Percentiles rank a stretch among this genome's conserved stretches.
Evolutionary conservation across 495 filamentous ascomycete species (phyloP).

Genomic region (Symbiotaphrina buchneri): DNA sequence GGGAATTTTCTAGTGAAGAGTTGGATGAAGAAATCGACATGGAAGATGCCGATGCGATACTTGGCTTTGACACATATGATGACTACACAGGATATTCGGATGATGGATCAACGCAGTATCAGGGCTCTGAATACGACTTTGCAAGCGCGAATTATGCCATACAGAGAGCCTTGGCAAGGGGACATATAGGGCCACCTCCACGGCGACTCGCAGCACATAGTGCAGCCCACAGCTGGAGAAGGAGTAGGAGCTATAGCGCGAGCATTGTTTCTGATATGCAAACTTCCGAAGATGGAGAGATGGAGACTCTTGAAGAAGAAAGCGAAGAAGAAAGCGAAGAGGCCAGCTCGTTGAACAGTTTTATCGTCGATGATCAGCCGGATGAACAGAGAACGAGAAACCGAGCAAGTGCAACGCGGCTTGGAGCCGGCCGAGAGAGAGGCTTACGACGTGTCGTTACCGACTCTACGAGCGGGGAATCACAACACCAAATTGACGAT

Average conservation of each 20-base stretch:
- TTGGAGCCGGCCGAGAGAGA: background rate
- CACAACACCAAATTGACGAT: slow-evolving; percentile 1
- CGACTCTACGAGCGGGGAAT: background rate
- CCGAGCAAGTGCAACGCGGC: background rate
- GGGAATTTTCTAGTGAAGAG: slow-evolving; percentile 1
- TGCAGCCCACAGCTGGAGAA: slow-evolving; percentile 2
- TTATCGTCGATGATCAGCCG: slow-evolving; percentile 4
- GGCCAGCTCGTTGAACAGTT: slow-evolving; percentile 1
- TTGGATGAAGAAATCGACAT: slow-evolving; percentile 15
- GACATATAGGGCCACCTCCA: slow-evolving; percentile 2
- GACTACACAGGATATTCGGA: slow-evolving; percentile 1
- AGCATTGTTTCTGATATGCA: slow-evolving; percentile 4
- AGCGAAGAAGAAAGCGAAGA: slow-evolving; percentile 4
- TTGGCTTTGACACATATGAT: slow-evolving; percentile 4
- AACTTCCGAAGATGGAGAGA: slow-evolving; percentile 4
- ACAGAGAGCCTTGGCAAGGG: slow-evolving; percentile 1
- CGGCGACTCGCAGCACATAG: slow-evolving; percentile 3
- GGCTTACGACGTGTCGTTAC: too few species aligned
- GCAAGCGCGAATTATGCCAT: slow-evolving; percentile 1
- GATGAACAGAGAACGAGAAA: too few species aligned
- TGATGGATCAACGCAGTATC: slow-evolving; percentile 1
- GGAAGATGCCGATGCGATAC: slow-evolving; percentile 12
- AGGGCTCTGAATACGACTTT: background rate
- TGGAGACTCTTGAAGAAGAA: slow-evolving; percentile 3
- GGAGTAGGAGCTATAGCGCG: slow-evolving; percentile 2